A percentile compares a stretch with the other conserved stretches of the same genome.
Evolutionary conservation across 108 stramenopile genomes (phyloP).

Genomic region (Nannochloropsis oceanica): DNA sequence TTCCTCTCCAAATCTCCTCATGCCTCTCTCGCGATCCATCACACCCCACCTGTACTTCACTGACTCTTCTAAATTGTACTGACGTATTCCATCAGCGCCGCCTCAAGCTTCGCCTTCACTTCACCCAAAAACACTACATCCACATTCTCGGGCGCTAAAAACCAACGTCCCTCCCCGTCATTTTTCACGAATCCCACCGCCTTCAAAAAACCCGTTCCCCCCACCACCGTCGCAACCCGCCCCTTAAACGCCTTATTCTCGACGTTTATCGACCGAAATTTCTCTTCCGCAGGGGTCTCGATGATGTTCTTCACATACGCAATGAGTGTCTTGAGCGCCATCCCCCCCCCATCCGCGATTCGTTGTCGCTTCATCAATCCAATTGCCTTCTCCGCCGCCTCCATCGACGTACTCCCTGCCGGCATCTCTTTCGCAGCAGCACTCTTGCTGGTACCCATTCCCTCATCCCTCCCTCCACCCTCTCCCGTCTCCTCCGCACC

Average conservation of each 20-base stretch:
- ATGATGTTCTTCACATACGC: conserved; percentile 69
- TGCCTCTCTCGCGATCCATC: too few relatives aligned
- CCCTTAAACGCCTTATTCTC: conserved; percentile 79
- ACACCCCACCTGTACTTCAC: background rate
- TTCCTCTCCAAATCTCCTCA: too few relatives aligned
- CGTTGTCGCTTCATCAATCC: conserved; percentile 16
- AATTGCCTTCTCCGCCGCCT: conserved; percentile 10
- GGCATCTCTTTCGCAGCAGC: background rate
- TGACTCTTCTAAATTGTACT: background rate
- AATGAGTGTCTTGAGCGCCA: conserved; percentile 66
- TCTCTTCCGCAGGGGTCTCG: conserved; percentile 53
- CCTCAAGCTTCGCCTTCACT: background rate
- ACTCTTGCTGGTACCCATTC: background rate
- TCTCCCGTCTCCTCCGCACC: background rate
- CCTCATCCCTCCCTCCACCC: background rate
- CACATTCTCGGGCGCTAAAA: background rate
- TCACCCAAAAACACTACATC: background rate
- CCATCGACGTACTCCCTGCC: conserved; percentile 11
- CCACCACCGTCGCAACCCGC: conserved; percentile 65
- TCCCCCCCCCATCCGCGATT: conserved; percentile 74
- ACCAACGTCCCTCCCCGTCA: conserved; percentile 29
- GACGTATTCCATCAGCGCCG: background rate
- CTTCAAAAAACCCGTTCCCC: conserved; percentile 54
- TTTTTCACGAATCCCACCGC: conserved; percentile 58
- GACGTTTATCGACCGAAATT: conserved; percentile 67